These are phyloP conservation scores for Candida loeiensis DNA, from an alignment of 805 yeast species.

Conservation along the genomic window DNA sequence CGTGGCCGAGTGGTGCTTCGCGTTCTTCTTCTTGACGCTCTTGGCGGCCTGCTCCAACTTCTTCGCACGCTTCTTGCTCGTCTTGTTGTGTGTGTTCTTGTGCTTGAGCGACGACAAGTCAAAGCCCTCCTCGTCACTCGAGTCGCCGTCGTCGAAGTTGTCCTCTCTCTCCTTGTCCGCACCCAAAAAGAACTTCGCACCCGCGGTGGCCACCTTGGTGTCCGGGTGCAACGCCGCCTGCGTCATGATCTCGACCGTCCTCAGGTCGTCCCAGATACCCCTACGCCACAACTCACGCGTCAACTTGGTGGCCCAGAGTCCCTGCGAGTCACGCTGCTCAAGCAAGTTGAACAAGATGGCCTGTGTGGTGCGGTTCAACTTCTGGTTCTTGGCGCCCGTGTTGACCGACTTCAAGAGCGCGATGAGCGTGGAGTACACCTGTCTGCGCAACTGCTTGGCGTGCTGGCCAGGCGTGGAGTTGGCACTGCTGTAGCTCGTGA, in stretches of 20 bases:
- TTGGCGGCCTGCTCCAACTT: constrained; percentile 75
- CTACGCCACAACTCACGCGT: constrained; percentile 97
- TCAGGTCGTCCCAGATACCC: constrained; percentile 96
- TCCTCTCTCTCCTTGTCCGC: constrained; percentile 94
- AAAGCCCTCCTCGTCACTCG: constrained; percentile 66
- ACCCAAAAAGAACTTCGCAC: constrained; percentile 86
- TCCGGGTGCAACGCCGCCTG: constrained; percentile 91
- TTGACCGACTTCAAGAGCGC: constrained; percentile 78
- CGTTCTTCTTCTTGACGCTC: constrained; percentile 49
- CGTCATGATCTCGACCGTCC: constrained; percentile 97
- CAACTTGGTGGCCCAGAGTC: constrained; percentile 93
- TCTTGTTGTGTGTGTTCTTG: constrained; percentile 79
- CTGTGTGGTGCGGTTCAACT: constrained; percentile 84
- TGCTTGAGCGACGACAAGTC: constrained; percentile 76
- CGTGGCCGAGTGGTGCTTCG: constrained; percentile 53
- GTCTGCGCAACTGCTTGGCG: constrained; percentile 78
- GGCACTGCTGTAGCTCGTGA: constrained; percentile 57
- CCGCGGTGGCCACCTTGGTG: constrained; percentile 81
- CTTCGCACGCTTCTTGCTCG: constrained; percentile 72
- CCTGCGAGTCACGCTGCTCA: constrained; percentile 73
- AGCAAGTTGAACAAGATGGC: constrained; percentile 84
- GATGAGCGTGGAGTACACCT: constrained; percentile 76
- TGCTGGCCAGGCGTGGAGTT: constrained; percentile 50
- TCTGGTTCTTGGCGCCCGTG: constrained; percentile 85
- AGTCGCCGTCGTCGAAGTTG: constrained; percentile 66